Percentiles rank a stretch among this genome's conserved stretches.
Conservation (phyloP, 2,329 filamentous ascomycete species). For the Diaporthe sp. region DNA sequence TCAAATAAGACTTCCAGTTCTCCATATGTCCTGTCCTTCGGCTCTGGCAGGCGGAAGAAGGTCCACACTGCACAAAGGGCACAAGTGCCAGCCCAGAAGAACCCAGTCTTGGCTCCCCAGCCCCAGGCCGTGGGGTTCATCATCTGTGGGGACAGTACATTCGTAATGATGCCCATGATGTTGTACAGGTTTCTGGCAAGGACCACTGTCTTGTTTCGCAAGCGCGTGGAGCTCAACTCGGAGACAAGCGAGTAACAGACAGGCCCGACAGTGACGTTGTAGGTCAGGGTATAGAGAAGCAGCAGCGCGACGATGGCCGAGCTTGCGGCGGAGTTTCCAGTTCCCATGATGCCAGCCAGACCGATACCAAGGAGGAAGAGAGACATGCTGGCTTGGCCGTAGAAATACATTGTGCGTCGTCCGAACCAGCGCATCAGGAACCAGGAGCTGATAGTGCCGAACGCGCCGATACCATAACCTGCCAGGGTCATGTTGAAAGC, state of each 20-base stretch:
- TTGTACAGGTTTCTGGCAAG: slow-evolving; percentile 63
- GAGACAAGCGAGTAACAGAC: slow-evolving; percentile 60
- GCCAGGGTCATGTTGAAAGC: slow-evolving; percentile 63
- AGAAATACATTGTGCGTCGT: slow-evolving; percentile 64
- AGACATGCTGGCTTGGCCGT: slow-evolving; percentile 56
- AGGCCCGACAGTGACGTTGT: slow-evolving; percentile 62
- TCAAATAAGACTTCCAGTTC: slow-evolving; percentile 71
- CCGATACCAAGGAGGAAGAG: slow-evolving; percentile 51
- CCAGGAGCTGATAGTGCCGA: slow-evolving; percentile 67
- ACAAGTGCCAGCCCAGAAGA: slow-evolving; percentile 62
- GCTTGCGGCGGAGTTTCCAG: slow-evolving; percentile 45
- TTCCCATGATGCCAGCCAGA: neutral
- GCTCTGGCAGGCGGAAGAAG: slow-evolving; percentile 68
- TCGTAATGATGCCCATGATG: slow-evolving; percentile 61
- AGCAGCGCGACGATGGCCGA: slow-evolving; percentile 64
- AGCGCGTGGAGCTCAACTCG: slow-evolving; percentile 60
- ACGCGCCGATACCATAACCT: slow-evolving; percentile 64
- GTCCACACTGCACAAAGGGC: slow-evolving; percentile 63
- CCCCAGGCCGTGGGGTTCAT: slow-evolving; percentile 62
- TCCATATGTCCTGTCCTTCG: slow-evolving; percentile 65
- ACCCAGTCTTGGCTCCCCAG: slow-evolving; percentile 63
- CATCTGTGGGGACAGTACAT: slow-evolving; percentile 62
- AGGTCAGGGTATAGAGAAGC: slow-evolving; percentile 59
- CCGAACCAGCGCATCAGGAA: slow-evolving; percentile 63
- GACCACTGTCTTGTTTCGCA: slow-evolving; percentile 62